Conservation (phyloP, 2,329 filamentous ascomycete genomes). For the Talaromyces sp. region DNA sequence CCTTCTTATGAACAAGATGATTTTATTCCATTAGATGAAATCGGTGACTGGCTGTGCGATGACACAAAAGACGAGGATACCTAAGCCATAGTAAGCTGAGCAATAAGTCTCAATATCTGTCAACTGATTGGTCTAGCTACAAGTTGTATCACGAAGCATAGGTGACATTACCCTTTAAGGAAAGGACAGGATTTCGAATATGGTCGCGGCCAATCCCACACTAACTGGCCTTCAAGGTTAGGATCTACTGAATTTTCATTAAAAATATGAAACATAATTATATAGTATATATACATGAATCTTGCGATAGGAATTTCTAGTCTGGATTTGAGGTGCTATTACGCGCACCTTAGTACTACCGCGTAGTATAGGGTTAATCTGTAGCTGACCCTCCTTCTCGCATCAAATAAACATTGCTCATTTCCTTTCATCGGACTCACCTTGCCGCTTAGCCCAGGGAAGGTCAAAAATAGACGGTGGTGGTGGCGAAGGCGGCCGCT, state of each 20-base stretch:
- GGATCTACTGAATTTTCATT: not conserved
- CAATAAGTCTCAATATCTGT: not conserved
- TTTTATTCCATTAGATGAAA: not conserved
- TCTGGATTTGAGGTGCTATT: not conserved
- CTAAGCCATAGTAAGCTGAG: not conserved
- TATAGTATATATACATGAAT: not conserved
- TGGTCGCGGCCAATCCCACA: not conserved
- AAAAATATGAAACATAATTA: not conserved
- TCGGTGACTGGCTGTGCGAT: not conserved
- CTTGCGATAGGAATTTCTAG: not conserved
- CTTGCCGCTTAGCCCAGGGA: slow-evolving; percentile 3
- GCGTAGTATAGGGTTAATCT: not conserved
- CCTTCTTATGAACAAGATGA: not conserved
- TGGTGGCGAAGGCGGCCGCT: slow-evolving; percentile 1
- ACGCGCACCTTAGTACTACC: not conserved
- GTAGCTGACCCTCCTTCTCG: not conserved
- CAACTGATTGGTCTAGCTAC: not conserved
- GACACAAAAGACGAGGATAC: too few relatives aligned
- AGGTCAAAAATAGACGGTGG: slow-evolving; percentile 8
- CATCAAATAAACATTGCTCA: not conserved
- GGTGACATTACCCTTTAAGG: not conserved
- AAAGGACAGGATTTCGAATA: not conserved
- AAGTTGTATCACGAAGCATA: not conserved
- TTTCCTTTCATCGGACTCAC: not conserved
- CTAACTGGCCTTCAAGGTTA: not conserved